A percentile compares a stretch with the other conserved stretches of the same genome.
These are phyloP conservation scores for Boletus albobrunnescens DNA, from an alignment of 1,284 basidiomycete species.

Conservation along the genomic window DNA sequence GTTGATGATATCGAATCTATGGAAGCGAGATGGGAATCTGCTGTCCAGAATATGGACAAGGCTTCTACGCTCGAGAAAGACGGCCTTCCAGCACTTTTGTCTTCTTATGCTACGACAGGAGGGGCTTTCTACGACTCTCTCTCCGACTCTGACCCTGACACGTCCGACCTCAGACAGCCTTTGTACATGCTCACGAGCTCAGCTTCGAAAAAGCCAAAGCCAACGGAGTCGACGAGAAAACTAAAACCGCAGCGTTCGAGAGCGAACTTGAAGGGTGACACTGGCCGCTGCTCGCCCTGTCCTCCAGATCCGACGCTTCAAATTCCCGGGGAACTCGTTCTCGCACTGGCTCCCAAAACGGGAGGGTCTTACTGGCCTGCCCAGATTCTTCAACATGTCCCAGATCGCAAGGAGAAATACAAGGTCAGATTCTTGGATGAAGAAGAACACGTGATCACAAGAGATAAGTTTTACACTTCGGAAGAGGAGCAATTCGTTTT, in stretches of 20 bases:
- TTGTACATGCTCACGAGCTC: neutral
- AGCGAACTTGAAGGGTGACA: constrained; percentile 11
- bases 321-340: constrained; percentile 63
- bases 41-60: constrained; percentile 36
- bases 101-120: constrained; percentile 29
- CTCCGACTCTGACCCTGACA: constrained; percentile 27
- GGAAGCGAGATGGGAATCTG: constrained; percentile 37
- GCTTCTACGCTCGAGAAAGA: constrained; percentile 39
- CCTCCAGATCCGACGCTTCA: constrained; percentile 45
- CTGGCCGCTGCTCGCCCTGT: constrained; percentile 36
- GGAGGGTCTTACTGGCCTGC: constrained; percentile 61
- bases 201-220: constrained; percentile 8
- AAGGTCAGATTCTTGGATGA: constrained; percentile 54
- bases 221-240: constrained; percentile 13
- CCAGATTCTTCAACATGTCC: constrained; percentile 49
- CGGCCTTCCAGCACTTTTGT: constrained; percentile 40
- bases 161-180: constrained; percentile 11
- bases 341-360: constrained; percentile 45
- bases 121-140: constrained; percentile 23
- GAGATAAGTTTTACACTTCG: constrained; percentile 52
- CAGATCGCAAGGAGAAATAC: constrained; percentile 41
- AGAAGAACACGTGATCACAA: constrained; percentile 37
- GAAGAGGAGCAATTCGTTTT: constrained; percentile 54
- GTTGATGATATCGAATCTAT: constrained; percentile 22
- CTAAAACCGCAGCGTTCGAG: constrained; percentile 18